Evolutionary conservation across 345 rosid genomes (phyloP).

Genomic region (Heritiera littoralis): DNA sequence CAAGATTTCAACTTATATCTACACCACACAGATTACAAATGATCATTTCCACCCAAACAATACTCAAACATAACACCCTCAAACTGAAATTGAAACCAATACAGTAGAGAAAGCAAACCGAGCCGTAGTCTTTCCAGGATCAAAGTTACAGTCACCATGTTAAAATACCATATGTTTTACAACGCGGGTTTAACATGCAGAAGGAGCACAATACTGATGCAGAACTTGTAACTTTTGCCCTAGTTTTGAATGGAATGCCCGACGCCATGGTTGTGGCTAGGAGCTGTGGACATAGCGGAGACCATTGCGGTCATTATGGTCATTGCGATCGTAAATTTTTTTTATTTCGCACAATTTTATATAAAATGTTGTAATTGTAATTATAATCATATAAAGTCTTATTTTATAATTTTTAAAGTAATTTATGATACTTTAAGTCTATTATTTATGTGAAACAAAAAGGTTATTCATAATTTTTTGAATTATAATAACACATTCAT

Average conservation of each 20-base stretch:
- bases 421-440: no score
- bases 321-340: no score
- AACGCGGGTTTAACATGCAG: neutral
- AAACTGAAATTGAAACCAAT: neutral
- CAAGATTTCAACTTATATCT: neutral
- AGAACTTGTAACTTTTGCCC: neutral
- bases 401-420: no score
- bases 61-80: neutral
- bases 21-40: neutral
- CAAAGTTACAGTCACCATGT: neutral
- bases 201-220: neutral
- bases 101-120: neutral
- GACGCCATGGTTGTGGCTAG: neutral
- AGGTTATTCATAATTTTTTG: no score
- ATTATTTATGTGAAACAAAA: no score
- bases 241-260: constrained; percentile 16
- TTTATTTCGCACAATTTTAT: no score
- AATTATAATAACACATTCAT: no score
- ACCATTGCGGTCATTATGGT: no score
- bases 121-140: neutral
- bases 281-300: neutral
- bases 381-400: no score
- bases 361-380: no score
- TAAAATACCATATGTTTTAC: neutral
- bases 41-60: neutral